Conservation (phyloP, 495 filamentous ascomycete species). For the Thozetella sp. region DNA sequence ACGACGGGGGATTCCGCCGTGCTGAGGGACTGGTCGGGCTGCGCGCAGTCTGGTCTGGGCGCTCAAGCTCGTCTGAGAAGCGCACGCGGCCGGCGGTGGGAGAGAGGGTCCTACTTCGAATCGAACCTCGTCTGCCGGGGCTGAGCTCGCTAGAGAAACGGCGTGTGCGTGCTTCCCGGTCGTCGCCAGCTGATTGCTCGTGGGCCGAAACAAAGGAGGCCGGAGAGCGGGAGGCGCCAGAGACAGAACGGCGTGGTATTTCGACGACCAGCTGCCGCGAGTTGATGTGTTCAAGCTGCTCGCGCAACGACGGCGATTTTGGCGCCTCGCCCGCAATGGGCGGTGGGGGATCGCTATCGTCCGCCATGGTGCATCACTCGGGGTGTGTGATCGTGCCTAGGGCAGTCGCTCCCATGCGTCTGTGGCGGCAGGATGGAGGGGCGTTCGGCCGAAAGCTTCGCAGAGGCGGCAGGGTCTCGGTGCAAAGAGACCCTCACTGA, state of each 20-base stretch:
- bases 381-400: not conserved
- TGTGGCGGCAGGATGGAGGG: not conserved
- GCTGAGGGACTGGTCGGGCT: not conserved
- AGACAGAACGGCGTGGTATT: not conserved
- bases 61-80: not conserved
- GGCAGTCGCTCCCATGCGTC: not conserved
- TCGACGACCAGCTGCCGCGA: constrained; percentile 15
- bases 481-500: too few species aligned
- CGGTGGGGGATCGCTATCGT: not conserved
- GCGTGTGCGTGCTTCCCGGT: not conserved
- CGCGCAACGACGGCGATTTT: constrained; percentile 11
- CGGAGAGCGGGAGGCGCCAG: not conserved
- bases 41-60: not conserved
- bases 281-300: constrained; percentile 23
- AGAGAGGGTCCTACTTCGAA: not conserved
- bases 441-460: too few species aligned
- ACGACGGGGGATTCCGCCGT: not conserved
- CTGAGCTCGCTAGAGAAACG: not conserved
- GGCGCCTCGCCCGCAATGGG: constrained; percentile 7
- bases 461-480: too few species aligned
- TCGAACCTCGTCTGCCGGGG: not conserved
- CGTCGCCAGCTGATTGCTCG: not conserved
- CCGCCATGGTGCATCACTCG: not conserved
- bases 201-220: not conserved
- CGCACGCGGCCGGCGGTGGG: constrained; percentile 9